Conservation (phyloP, 78 protist genomes). For the Salpingoeca rosetta region DNA sequence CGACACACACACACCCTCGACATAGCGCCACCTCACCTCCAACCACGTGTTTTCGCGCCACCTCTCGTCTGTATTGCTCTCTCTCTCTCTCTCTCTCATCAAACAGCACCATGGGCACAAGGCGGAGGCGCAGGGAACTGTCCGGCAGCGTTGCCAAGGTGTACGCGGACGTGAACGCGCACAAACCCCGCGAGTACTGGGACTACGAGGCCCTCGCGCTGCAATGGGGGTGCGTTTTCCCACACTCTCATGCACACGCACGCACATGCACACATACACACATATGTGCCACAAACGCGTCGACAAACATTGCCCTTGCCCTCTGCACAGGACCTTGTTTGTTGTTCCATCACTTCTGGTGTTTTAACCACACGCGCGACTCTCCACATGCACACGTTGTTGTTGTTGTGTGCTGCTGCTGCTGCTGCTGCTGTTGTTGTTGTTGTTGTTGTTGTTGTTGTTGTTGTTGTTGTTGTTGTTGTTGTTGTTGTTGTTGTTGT, state of each 20-base stretch:
- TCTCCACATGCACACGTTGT: background rate
- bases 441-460: background rate
- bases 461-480: background rate
- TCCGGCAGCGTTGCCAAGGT: slow-evolving; percentile 13
- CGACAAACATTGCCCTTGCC: too few relatives aligned
- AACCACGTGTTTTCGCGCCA: too few relatives aligned
- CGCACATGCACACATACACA: slow-evolving; percentile 1
- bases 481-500: background rate
- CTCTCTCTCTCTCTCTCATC: too few relatives aligned
- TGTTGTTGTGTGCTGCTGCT: background rate
- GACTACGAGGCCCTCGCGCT: slow-evolving; percentile 57
- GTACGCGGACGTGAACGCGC: slow-evolving; percentile 38
- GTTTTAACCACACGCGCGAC: background rate
- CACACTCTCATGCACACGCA: too few relatives aligned
- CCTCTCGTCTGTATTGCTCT: too few relatives aligned
- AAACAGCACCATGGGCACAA: too few relatives aligned
- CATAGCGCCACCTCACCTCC: too few relatives aligned
- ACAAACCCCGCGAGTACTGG: slow-evolving; percentile 48
- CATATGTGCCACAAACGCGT: too few relatives aligned
- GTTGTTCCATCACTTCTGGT: background rate
- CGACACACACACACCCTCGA: background rate
- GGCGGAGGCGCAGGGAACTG: background rate
- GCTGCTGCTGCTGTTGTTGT: background rate
- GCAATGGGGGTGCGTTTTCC: slow-evolving; percentile 37
- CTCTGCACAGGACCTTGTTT: too few relatives aligned